A percentile compares a stretch with the other conserved stretches of the same genome.
Evolutionary conservation across 2,329 filamentous ascomycete species (phyloP).

Genomic region (Ceratocystis papillata): DNA sequence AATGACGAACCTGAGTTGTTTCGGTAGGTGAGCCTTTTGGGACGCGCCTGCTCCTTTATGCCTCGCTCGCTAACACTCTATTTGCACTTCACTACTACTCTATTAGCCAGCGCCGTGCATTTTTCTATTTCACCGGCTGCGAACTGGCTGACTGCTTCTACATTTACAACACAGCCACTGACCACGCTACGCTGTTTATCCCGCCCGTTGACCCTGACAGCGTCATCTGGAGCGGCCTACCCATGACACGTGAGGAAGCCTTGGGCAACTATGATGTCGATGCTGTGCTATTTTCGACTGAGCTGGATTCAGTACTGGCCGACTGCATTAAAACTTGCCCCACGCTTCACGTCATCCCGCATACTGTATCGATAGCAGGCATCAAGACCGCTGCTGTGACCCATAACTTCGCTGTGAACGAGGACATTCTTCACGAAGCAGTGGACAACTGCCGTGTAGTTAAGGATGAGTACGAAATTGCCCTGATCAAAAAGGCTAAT

Average conservation of each 20-base stretch:
- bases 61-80: neutral
- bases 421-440: constrained; percentile 45
- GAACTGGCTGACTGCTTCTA: constrained; percentile 69
- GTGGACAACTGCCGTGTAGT: constrained; percentile 59
- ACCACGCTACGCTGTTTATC: constrained; percentile 76
- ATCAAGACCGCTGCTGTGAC: constrained; percentile 60
- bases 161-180: constrained; percentile 65
- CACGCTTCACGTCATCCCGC: constrained; percentile 64
- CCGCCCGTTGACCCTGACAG: constrained; percentile 77
- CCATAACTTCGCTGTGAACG: constrained; percentile 50
- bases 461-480: constrained; percentile 66
- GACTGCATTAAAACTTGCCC: constrained; percentile 35
- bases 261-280: constrained; percentile 71
- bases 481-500: constrained; percentile 62
- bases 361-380: constrained; percentile 62
- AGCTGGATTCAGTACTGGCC: constrained; percentile 64
- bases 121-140: constrained; percentile 88
- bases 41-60: neutral
- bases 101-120: constrained; percentile 73
- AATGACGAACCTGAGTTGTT: constrained; percentile 76
- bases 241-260: constrained; percentile 65
- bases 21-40: constrained; percentile 41
- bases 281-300: constrained; percentile 57
- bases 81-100: neutral
- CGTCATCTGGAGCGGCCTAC: constrained; percentile 89